phyloP scores from a whole-genome alignment of 2,329 filamentous ascomycete species.

The Monosporascus sp. region DNA sequence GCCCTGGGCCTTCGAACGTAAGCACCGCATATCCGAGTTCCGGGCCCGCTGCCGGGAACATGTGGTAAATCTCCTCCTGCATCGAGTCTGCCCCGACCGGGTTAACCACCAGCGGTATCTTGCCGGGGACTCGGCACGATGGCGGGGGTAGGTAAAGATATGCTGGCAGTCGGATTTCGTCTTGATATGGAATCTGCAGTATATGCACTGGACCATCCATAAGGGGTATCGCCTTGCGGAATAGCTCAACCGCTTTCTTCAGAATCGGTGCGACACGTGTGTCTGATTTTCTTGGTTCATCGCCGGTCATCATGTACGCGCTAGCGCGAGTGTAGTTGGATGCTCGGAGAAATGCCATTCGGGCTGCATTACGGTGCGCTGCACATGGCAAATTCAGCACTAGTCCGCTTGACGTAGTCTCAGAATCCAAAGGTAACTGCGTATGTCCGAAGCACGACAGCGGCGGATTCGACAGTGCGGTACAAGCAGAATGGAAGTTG shows the following conservation, averaged over 20 bases:
- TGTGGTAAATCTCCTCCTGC: constrained; percentile 28
- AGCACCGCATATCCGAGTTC: constrained; percentile 30
- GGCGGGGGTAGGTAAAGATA: constrained; percentile 16
- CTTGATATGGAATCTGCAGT: constrained; percentile 26
- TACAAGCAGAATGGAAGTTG: no score
- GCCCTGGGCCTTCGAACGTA: constrained; percentile 35
- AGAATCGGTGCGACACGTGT: no score
- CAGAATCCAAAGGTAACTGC: no score
- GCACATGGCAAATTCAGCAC: no score
- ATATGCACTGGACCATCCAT: constrained; percentile 8
- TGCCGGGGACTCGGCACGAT: no score
- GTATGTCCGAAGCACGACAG: no score
- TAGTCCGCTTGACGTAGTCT: no score
- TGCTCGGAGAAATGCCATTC: constrained; percentile 24
- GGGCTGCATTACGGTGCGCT: constrained; percentile 14
- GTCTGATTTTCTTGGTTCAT: no score
- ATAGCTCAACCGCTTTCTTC: background rate
- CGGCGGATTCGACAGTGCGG: no score
- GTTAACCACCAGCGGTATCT: constrained; percentile 23
- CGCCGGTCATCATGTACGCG: constrained; percentile 5
- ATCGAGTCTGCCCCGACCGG: constrained; percentile 24
- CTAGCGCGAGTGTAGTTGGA: constrained; percentile 23
- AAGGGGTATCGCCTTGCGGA: background rate
- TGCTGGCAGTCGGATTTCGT: constrained; percentile 15
- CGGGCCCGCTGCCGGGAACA: constrained; percentile 11